phyloP scores from a whole-genome alignment of 2,329 filamentous ascomycete species.

The Laburnicola sp. region DNA sequence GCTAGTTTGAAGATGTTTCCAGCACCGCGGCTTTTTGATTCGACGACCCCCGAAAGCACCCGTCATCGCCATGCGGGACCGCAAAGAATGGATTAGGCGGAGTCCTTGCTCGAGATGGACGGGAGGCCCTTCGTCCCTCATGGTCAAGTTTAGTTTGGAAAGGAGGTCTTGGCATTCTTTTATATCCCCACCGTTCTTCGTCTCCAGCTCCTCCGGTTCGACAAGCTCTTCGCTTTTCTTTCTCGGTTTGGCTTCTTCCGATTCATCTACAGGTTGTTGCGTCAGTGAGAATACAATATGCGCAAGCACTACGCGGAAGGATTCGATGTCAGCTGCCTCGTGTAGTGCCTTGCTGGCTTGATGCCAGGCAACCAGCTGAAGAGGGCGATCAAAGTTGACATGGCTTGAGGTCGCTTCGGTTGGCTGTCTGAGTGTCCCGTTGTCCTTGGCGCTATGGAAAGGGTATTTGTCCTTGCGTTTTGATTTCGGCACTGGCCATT shows the following conservation, averaged over 20 bases:
- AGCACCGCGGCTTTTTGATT: constrained; percentile 14
- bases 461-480: constrained; percentile 36
- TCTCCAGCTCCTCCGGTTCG: not conserved
- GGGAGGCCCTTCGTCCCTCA: constrained; percentile 43
- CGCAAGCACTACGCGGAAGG: constrained; percentile 51
- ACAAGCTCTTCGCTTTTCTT: not conserved
- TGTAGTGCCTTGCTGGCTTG: constrained; percentile 47
- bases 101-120: constrained; percentile 47
- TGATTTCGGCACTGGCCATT: constrained; percentile 48
- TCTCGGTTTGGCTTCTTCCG: not conserved
- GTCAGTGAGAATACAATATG: constrained; percentile 53
- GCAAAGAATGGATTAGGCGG: constrained; percentile 45
- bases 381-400: constrained; percentile 40
- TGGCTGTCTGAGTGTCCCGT: constrained; percentile 15
- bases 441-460: constrained; percentile 20
- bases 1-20: constrained; percentile 19
- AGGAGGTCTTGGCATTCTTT: constrained; percentile 36
- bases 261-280: constrained; percentile 43
- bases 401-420: constrained; percentile 2
- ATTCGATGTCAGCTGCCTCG: constrained; percentile 46
- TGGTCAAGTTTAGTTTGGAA: constrained; percentile 36
- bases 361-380: constrained; percentile 49
- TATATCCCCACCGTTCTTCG: constrained; percentile 19
- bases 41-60: constrained; percentile 13
- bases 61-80: constrained; percentile 34